These are phyloP conservation scores for Penicillium taxi DNA, from an alignment of 495 filamentous ascomycete genomes.

Conservation along the genomic window DNA sequence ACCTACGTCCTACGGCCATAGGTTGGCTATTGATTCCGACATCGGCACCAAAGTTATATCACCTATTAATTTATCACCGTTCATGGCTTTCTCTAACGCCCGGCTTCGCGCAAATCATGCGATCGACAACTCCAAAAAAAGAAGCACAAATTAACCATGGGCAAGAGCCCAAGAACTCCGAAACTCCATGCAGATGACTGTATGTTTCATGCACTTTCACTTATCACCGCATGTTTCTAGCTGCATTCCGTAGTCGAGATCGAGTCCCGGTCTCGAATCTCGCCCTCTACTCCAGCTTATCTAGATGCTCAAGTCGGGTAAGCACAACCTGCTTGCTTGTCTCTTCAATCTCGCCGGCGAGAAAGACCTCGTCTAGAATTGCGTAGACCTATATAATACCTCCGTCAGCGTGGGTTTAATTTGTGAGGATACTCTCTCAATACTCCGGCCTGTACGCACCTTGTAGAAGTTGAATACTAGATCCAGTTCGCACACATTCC, in stretches of 20 bases:
- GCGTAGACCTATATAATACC: constrained; percentile 70
- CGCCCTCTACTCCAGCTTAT: constrained; percentile 73
- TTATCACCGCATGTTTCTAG: too few relatives aligned
- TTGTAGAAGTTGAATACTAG: constrained; percentile 98
- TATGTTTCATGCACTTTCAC: too few relatives aligned
- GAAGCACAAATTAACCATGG: background rate
- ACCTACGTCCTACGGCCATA: too few relatives aligned
- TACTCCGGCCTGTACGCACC: constrained; percentile 39
- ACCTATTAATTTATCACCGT: too few relatives aligned
- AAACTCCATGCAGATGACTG: constrained; percentile 25
- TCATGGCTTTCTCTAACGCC: too few relatives aligned
- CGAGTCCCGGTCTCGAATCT: constrained; percentile 1
- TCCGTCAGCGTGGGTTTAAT: constrained; percentile 2
- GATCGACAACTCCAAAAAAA: too few relatives aligned
- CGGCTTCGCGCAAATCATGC: background rate
- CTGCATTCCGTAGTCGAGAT: constrained; percentile 1
- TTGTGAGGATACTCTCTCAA: background rate
- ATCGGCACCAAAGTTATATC: constrained; percentile 17
- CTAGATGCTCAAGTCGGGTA: constrained; percentile 87
- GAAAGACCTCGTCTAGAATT: constrained; percentile 93
- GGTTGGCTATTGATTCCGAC: constrained; percentile 18
- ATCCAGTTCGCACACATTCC: constrained; percentile 98
- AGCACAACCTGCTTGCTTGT: constrained; percentile 96
- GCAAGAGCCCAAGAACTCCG: constrained; percentile 3
- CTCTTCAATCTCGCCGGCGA: constrained; percentile 96